These are phyloP conservation scores for Talaromyces islandicus DNA, from an alignment of 2,329 filamentous ascomycete species.

Conservation along the genomic window DNA sequence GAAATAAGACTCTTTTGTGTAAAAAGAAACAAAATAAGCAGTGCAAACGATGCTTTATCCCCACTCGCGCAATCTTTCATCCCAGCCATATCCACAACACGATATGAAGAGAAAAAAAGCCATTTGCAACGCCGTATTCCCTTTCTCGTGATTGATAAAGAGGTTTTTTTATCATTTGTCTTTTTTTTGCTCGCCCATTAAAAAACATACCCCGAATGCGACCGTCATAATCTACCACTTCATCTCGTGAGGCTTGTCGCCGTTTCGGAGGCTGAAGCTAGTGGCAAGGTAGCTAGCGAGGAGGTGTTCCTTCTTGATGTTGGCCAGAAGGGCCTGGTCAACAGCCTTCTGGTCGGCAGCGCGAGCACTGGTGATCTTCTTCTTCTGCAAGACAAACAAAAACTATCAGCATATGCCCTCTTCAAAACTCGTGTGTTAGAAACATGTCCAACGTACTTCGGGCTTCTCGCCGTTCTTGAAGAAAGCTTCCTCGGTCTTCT, in stretches of 20 bases:
- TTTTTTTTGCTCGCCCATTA: constrained; percentile 29
- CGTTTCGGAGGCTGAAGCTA: constrained; percentile 98
- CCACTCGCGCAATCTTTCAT: constrained; percentile 17
- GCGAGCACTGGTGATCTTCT: constrained; percentile 85
- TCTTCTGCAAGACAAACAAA: constrained; percentile 63
- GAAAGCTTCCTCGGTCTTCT: constrained; percentile 99
- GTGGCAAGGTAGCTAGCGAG: constrained; percentile 89
- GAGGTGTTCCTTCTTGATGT: constrained; percentile 97
- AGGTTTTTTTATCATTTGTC: constrained; percentile 11
- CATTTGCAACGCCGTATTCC: constrained; percentile 19
- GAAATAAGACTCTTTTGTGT: constrained; percentile 9
- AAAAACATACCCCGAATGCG: constrained; percentile 32
- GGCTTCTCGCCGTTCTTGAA: constrained; percentile 99
- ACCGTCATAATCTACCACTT: constrained; percentile 69
- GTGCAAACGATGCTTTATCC: constrained; percentile 19
- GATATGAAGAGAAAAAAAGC: constrained; percentile 11
- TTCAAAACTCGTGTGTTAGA: neutral
- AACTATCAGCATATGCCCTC: constrained; percentile 2
- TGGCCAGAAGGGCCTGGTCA: constrained; percentile 91
- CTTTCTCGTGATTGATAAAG: constrained; percentile 12
- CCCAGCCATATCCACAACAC: constrained; percentile 10
- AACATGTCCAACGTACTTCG: constrained; percentile 61
- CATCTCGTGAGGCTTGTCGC: constrained; percentile 99
- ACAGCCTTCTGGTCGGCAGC: constrained; percentile 97
- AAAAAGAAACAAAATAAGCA: constrained; percentile 9